Conservation (phyloP, 805 yeast genomes). For the Starmerella vaccinii region DNA sequence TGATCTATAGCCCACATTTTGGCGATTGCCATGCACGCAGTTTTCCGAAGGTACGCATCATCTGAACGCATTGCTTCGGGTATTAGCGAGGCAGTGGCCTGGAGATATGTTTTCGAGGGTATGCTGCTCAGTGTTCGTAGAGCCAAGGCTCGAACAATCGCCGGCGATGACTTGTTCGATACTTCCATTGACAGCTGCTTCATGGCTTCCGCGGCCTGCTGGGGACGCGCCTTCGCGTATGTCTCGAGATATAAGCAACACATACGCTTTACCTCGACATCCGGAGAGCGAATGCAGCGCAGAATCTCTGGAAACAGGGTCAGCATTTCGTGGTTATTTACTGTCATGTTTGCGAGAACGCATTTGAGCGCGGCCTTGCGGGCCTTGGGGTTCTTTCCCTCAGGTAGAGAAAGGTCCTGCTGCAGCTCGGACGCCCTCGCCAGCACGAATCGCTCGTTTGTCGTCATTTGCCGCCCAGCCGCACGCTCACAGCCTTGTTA, state of each 20-base stretch:
- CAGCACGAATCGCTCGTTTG: slow-evolving; percentile 17
- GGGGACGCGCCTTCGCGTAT: slow-evolving; percentile 51
- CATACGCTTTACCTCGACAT: slow-evolving; percentile 59
- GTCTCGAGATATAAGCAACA: slow-evolving; percentile 56
- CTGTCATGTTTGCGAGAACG: slow-evolving; percentile 70
- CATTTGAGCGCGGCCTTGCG: slow-evolving; percentile 51
- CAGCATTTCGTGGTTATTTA: slow-evolving; percentile 71
- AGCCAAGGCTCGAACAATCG: slow-evolving; percentile 48
- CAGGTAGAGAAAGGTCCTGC: slow-evolving; percentile 30
- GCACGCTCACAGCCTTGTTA: too few relatives aligned
- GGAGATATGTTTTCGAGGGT: slow-evolving; percentile 42
- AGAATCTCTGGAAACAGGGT: slow-evolving; percentile 57
- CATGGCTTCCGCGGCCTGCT: slow-evolving; percentile 45
- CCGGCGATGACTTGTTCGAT: slow-evolving; percentile 34
- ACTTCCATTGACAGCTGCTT: slow-evolving; percentile 47
- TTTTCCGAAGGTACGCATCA: slow-evolving; percentile 53
- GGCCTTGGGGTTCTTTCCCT: slow-evolving; percentile 30
- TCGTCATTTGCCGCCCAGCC: neutral
- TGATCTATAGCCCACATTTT: slow-evolving; percentile 52
- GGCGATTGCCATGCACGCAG: slow-evolving; percentile 61
- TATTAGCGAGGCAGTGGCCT: slow-evolving; percentile 37
- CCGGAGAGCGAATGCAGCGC: slow-evolving; percentile 40
- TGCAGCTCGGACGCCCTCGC: slow-evolving; percentile 32
- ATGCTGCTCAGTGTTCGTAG: slow-evolving; percentile 55
- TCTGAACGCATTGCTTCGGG: slow-evolving; percentile 36